Conservation (phyloP, 202 grass and related monocot species). For the Musa balbisiana region DNA sequence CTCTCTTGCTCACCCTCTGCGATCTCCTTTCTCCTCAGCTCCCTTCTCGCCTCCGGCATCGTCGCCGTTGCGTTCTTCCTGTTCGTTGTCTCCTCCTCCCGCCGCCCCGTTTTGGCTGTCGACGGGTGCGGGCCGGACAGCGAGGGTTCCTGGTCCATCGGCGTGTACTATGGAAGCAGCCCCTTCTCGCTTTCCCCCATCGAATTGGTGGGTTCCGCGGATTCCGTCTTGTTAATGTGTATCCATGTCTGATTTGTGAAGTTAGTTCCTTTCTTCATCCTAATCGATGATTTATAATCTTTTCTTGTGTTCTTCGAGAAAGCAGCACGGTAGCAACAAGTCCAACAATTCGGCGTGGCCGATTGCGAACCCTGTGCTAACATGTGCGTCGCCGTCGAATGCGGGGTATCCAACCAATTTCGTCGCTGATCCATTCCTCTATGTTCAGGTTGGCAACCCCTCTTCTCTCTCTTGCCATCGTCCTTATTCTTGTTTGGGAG, state of each 20-base stretch:
- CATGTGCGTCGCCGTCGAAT: slow-evolving; percentile 46
- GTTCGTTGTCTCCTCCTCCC: slow-evolving; percentile 68
- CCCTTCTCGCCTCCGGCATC: slow-evolving; percentile 23
- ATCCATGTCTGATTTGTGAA: too few relatives aligned
- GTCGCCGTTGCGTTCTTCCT: slow-evolving; percentile 67
- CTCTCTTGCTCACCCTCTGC: slow-evolving; percentile 28
- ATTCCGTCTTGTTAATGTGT: neutral
- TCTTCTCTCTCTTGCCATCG: neutral
- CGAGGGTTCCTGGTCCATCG: slow-evolving; percentile 90
- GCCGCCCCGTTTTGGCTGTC: slow-evolving; percentile 36
- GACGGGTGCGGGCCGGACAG: slow-evolving; percentile 61
- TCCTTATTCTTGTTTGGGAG: neutral
- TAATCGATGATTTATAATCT: too few relatives aligned
- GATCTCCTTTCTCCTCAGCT: slow-evolving; percentile 42
- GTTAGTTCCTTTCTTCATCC: too few relatives aligned
- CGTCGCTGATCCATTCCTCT: slow-evolving; percentile 89
- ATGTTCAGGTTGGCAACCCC: slow-evolving; percentile 42
- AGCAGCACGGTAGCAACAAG: slow-evolving; percentile 51
- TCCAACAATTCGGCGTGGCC: slow-evolving; percentile 84
- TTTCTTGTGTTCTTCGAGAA: too few relatives aligned
- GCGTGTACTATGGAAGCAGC: slow-evolving; percentile 77
- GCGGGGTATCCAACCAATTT: slow-evolving; percentile 85
- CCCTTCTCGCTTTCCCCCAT: slow-evolving; percentile 72
- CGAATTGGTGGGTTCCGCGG: slow-evolving; percentile 51
- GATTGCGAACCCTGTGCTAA: slow-evolving; percentile 81